Conservation (phyloP, 1,284 basidiomycete genomes). For the Apiotrichum veenhuisii region DNA sequence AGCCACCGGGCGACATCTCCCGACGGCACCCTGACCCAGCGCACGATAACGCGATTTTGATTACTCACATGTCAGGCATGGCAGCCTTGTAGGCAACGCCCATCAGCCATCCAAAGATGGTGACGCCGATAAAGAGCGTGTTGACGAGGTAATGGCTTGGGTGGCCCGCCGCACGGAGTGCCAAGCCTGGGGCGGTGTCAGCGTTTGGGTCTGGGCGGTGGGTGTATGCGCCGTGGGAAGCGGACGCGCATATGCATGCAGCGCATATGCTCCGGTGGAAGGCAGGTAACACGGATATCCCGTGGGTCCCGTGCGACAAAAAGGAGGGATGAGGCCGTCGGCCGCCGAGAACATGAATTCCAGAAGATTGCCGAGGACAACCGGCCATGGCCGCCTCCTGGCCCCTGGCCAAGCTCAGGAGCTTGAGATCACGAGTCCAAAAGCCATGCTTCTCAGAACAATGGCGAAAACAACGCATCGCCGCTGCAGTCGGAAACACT, state of each 20-base stretch:
- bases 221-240: too few relatives aligned
- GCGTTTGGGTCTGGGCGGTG: too few relatives aligned
- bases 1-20: neutral
- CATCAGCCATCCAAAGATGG: constrained; percentile 39
- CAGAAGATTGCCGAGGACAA: neutral
- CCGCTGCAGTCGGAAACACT: too few relatives aligned
- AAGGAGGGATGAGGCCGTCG: too few relatives aligned
- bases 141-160: constrained; percentile 38
- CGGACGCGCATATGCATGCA: too few relatives aligned
- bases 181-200: constrained; percentile 31
- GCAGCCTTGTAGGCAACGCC: constrained; percentile 37
- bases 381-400: neutral
- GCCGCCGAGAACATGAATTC: too few relatives aligned
- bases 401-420: too few relatives aligned
- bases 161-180: constrained; percentile 37
- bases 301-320: too few relatives aligned
- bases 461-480: too few relatives aligned
- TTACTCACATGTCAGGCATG: constrained; percentile 36
- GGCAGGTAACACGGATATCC: too few relatives aligned
- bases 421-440: neutral
- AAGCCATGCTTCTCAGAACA: neutral
- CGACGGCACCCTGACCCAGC: neutral
- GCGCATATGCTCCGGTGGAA: too few relatives aligned
- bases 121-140: constrained; percentile 27
- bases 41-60: neutral